These are phyloP conservation scores for Tilletia indica DNA, from an alignment of 1,284 basidiomycete genomes.

Conservation along the genomic window DNA sequence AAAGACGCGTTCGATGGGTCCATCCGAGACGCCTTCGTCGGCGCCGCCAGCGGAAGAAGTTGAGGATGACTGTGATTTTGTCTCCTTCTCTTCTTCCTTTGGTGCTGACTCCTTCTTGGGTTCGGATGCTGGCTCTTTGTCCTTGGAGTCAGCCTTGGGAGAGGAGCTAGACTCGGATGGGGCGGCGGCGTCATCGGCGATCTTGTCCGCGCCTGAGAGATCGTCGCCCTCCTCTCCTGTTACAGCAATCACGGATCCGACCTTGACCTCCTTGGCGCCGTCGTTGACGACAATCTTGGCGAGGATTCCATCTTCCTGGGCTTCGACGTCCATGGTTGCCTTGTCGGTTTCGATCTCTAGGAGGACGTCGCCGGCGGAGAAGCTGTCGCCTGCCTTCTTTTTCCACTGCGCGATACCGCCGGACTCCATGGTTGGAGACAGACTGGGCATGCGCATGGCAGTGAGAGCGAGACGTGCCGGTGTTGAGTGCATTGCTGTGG, in stretches of 20 bases:
- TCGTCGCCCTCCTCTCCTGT: conserved; percentile 92
- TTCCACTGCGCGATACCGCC: conserved; percentile 98
- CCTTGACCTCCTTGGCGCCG: conserved; percentile 80
- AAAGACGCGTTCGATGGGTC: conserved; percentile 65
- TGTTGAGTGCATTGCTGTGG: conserved; percentile 2
- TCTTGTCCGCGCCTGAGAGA: conserved; percentile 72
- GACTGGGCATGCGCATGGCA: conserved; percentile 92
- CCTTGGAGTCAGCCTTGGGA: conserved; percentile 54
- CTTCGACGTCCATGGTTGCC: conserved; percentile 98
- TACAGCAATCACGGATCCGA: conserved; percentile 85
- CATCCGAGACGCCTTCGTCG: conserved; percentile 35
- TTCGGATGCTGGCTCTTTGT: conserved; percentile 36
- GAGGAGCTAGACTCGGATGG: conserved; percentile 51
- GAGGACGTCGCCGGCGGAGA: conserved; percentile 84
- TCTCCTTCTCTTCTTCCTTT: conserved; percentile 53
- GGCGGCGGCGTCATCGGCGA: conserved; percentile 65
- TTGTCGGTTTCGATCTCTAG: conserved; percentile 99
- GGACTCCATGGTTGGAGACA: conserved; percentile 99
- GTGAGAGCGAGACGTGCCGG: conserved; percentile 66
- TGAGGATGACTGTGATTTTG: conserved; percentile 53
- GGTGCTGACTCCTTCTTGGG: conserved; percentile 59
- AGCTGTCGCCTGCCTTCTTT: conserved; percentile 89
- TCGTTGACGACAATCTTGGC: conserved; percentile 86
- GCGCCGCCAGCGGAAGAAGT: conserved; percentile 54
- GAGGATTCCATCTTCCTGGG: conserved; percentile 91